Evolutionary conservation across 2,329 filamentous ascomycete species (phyloP).

Genomic region (Aureobasidium sp.): DNA sequence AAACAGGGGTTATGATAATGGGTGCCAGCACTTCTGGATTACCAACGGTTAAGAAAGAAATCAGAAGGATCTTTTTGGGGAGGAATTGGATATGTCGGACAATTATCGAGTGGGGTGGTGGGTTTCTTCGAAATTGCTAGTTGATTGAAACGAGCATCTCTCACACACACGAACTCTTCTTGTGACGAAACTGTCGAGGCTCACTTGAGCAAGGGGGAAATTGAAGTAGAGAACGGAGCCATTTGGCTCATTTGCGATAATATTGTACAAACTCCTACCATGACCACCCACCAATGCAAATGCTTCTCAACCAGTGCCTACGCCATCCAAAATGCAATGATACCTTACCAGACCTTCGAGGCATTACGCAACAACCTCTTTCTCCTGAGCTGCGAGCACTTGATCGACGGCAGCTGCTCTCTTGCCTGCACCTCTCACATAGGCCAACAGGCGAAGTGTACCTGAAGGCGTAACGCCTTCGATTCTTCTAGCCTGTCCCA

Average conservation of each 20-base stretch:
- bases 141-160: not conserved
- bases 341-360: no score
- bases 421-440: conserved; percentile 43
- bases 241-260: not conserved
- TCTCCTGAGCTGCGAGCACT: conserved; percentile 1
- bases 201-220: not conserved
- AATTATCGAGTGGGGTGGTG: not conserved
- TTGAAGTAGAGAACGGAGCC: not conserved
- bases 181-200: not conserved
- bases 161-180: not conserved
- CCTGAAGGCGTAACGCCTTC: conserved; percentile 61
- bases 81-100: not conserved
- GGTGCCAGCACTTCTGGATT: not conserved
- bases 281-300: not conserved
- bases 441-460: conserved; percentile 49
- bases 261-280: not conserved
- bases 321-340: not conserved
- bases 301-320: not conserved
- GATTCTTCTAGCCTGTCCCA: conserved; percentile 80
- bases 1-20: not conserved
- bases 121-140: not conserved
- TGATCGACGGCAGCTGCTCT: not conserved
- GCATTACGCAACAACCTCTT: not conserved
- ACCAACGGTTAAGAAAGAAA: not conserved
- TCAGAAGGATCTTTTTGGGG: not conserved